Conservation (phyloP, 1,139 yeast species). For the Suhomyces chickasaworum region DNA sequence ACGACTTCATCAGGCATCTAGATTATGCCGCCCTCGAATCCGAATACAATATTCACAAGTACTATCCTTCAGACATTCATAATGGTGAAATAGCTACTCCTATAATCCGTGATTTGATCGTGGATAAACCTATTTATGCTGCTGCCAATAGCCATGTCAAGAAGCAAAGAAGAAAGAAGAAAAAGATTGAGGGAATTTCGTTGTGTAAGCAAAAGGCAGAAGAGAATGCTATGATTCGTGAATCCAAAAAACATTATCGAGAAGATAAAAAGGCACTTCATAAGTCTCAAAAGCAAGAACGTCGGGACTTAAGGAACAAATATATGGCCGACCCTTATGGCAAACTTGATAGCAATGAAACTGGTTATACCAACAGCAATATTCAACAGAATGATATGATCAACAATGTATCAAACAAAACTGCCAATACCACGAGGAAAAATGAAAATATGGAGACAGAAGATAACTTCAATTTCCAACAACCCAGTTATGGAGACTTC, state of each 20-base stretch:
- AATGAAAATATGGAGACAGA: background rate
- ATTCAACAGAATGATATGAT: background rate
- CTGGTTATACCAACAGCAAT: background rate
- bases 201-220: background rate
- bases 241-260: conserved; percentile 9
- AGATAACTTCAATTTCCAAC: conserved; percentile 4
- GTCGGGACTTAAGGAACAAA: conserved; percentile 14
- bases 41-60: conserved; percentile 39
- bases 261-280: conserved; percentile 13
- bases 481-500: background rate
- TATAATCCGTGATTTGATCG: conserved; percentile 34
- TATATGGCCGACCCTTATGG: conserved; percentile 10
- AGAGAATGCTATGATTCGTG: background rate
- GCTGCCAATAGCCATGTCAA: conserved; percentile 43
- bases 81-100: conserved; percentile 44
- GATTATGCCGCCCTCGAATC: conserved; percentile 43
- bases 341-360: background rate
- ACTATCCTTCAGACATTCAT: conserved; percentile 45
- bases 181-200: conserved; percentile 5
- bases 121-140: conserved; percentile 44
- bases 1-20: conserved; percentile 26
- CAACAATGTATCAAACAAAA: background rate
- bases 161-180: conserved; percentile 20
- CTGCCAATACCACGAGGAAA: background rate
- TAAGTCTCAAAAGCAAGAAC: conserved; percentile 14